Evolutionary conservation across 257 asterid genomes (phyloP), one percentile per base, ranked within the genome.

Genomic region (Nicotiana tabacum): DNA sequence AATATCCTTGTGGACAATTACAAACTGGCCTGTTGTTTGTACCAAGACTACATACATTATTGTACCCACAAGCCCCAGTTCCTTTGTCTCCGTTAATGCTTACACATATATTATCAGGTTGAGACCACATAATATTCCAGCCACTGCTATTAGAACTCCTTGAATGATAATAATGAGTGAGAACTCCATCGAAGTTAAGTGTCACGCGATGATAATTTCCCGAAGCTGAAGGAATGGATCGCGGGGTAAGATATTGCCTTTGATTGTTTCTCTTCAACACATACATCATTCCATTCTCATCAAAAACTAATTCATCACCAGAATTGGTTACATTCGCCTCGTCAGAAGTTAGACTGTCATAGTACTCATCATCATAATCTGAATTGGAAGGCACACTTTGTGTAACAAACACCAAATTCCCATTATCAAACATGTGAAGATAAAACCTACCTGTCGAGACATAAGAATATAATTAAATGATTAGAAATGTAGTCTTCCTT

Each of bases 141-240:
- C 83, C 84, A 78, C 78, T 78, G 39, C 58, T 58, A 2, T 77
- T 80, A 9, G 46, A 82, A 51, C 2, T 83, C 82, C 77, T 88
- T n/a, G 93, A 92, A 74, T 88, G 84, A 84, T 89, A 86, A 61
- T 88, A 92, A 10, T 55, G 89, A 29, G 78, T 68, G 64, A 90
- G 87, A 67, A 88, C 90, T 4, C 96, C 94, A 37, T 90, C 90
- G 15, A 80, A 87, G 76, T 80, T 81, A 0, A 92, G 87, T n/a
- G 87, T 86, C 3, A 89, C 85, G 27, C 94, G 78, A 82, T 86
- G 85, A 67, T 90, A 91, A 35, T 83, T 77, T 0, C 77, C 86
- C 0, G 82, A 67, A 37, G 86, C 43, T 15, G 84, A 48, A 12
- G 87, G 90, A 6, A 60, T 16, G 13, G 90, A 83, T 17, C 74